Percentiles rank a stretch among this genome's conserved stretches.
phyloP scores from a whole-genome alignment of 2,329 filamentous ascomycete species.

The Talaromyces marneffei region DNA sequence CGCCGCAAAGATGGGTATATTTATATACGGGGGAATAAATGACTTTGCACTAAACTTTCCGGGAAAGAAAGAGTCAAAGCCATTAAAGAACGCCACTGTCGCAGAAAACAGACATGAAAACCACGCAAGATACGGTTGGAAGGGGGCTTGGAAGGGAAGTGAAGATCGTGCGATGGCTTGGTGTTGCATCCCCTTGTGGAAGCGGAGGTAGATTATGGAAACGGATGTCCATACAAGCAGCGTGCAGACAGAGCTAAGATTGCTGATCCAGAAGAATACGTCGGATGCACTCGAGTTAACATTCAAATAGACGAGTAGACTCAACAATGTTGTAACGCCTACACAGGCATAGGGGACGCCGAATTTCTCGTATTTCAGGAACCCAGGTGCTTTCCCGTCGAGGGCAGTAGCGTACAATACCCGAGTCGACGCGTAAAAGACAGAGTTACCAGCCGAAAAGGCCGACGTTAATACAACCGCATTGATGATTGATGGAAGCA shows the following conservation, averaged over 20 bases:
- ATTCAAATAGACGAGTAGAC: constrained; percentile 33
- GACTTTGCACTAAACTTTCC: constrained; percentile 39
- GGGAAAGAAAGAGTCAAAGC: constrained; percentile 52
- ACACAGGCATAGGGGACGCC: constrained; percentile 52
- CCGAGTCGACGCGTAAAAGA: constrained; percentile 49
- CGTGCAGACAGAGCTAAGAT: constrained; percentile 34
- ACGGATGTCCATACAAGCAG: constrained; percentile 38
- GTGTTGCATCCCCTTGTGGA: constrained; percentile 49
- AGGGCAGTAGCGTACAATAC: constrained; percentile 47
- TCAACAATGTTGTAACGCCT: constrained; percentile 36
- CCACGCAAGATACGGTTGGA: constrained; percentile 50
- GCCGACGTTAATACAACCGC: constrained; percentile 67
- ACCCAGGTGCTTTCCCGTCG: constrained; percentile 33
- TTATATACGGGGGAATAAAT: constrained; percentile 53
- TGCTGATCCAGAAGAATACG: constrained; percentile 41
- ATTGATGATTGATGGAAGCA: constrained; percentile 66
- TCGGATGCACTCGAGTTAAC: constrained; percentile 28
- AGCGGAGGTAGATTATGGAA: constrained; percentile 46
- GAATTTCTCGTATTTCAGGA: constrained; percentile 36
- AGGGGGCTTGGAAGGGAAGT: constrained; percentile 47
- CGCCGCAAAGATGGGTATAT: constrained; percentile 47
- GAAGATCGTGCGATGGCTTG: constrained; percentile 36
- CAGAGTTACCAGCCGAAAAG: constrained; percentile 63
- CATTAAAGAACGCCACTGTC: constrained; percentile 51
- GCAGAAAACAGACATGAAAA: constrained; percentile 45